Conservation (phyloP, 148 eudicot genomes). For the Rhododendron ferrugineum region DNA sequence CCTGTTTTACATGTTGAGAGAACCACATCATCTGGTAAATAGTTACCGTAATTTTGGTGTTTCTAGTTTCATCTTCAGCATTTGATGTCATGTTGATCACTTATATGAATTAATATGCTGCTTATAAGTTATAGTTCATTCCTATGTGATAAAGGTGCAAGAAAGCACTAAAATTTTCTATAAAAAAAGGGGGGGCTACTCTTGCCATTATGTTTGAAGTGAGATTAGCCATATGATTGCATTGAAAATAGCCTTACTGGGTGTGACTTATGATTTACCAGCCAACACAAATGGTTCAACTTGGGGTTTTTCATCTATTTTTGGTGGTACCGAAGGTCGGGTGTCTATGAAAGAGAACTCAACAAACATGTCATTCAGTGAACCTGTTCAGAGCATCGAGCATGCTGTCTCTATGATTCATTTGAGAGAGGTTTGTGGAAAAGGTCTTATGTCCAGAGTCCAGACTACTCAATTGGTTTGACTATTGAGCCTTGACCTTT, state of each 20-base stretch:
- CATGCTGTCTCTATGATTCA: conserved; percentile 64
- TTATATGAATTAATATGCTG: neutral
- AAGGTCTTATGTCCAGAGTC: neutral
- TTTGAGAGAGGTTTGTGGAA: conserved; percentile 65
- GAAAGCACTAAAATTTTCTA: neutral
- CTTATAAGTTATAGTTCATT: neutral
- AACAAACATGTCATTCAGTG: conserved; percentile 39
- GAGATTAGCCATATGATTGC: neutral
- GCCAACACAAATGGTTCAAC: conserved; percentile 21
- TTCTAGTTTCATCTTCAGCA: neutral
- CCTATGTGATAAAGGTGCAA: neutral
- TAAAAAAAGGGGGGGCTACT: too few species aligned
- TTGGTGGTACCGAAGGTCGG: conserved; percentile 61
- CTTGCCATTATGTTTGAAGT: neutral
- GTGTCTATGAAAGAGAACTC: conserved; percentile 45
- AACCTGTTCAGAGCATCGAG: conserved; percentile 57
- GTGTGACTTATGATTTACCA: conserved; percentile 23
- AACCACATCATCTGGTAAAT: conserved; percentile 55
- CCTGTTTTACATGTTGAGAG: conserved; percentile 60
- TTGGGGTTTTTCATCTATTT: conserved; percentile 88
- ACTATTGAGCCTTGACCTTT: neutral
- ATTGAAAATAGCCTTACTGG: neutral
- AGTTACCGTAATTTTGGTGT: conserved; percentile 7
- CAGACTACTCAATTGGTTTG: neutral
- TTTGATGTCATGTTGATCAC: neutral